Evolutionary conservation across 768 basidiomycete species (phyloP).

Genomic region (Hericium alpestre): DNA sequence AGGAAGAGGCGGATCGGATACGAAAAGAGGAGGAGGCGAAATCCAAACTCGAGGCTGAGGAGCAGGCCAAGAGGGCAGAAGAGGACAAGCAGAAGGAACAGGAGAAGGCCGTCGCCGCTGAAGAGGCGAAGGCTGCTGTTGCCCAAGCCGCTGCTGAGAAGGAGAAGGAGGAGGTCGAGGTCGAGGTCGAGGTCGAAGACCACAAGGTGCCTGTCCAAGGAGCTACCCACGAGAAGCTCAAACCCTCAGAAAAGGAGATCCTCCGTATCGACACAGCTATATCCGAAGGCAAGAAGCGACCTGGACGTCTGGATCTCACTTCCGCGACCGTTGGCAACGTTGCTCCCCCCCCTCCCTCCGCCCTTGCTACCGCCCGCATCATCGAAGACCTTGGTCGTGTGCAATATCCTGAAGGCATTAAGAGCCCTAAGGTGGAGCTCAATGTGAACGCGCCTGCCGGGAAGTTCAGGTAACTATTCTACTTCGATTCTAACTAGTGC

Average conservation of each 20-base stretch:
- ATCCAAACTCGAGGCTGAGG: constrained; percentile 21
- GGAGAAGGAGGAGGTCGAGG: constrained; percentile 37
- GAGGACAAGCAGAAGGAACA: constrained; percentile 29
- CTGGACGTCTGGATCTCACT: constrained; percentile 65
- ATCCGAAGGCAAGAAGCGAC: constrained; percentile 40
- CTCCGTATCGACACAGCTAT: constrained; percentile 60
- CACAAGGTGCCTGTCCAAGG: constrained; percentile 22
- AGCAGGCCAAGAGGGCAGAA: constrained; percentile 23
- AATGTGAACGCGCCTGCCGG: constrained; percentile 77
- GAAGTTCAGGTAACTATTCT: constrained; percentile 62
- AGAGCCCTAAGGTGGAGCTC: constrained; percentile 75
- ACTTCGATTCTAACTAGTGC: background rate
- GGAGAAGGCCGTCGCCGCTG: constrained; percentile 14
- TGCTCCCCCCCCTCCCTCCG: constrained; percentile 44
- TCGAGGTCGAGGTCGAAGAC: constrained; percentile 36
- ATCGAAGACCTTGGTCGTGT: constrained; percentile 76
- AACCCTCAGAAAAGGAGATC: constrained; percentile 35
- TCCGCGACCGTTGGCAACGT: constrained; percentile 33
- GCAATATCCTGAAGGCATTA: constrained; percentile 73
- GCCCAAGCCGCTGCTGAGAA: constrained; percentile 27
- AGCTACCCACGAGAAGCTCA: constrained; percentile 28
- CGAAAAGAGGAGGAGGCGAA: constrained; percentile 13
- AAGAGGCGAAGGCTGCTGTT: constrained; percentile 22
- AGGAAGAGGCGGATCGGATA: constrained; percentile 18
- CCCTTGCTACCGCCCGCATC: constrained; percentile 70